Base-by-base conservation (phyloP, 1,284 basidiomycete species). In the Ceratobasidium sp. region DNA sequence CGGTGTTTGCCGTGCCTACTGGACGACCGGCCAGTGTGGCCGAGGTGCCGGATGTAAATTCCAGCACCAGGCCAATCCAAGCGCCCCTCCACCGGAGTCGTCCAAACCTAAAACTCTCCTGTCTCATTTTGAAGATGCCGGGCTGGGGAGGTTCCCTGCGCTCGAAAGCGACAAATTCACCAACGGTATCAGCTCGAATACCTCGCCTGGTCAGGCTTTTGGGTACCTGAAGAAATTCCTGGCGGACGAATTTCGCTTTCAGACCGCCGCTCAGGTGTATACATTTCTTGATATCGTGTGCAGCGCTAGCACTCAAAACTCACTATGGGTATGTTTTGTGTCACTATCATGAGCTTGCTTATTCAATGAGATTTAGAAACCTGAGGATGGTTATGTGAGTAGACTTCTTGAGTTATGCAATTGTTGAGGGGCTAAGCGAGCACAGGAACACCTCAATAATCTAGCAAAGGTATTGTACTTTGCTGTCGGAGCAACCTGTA, bases 311-410 rank as follows among this genome's bases (percentile, higher is more conserved):
- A 27, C 50, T 17, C 38, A 3, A 7, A 67, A 67, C 35, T 2
- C 52, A 7, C 22, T 22, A 4, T 67, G 64, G 64, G 64, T 67
- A 47, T 10, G 52, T 53, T 4, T n/a, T 22, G 31, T 22, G 17
- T 29, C 8, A 54, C 8, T 47, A 12, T 22, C 22, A 15, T 22
- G 1, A 42, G 1, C 20, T 10, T 20, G 12, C 22, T 27, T 40
- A 1, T 49, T 20, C 20, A 20, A 32, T 15, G 17, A 47, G 4
- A 13, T 29, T 20, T n/a, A 67, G 64, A 54, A 40, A 55, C 4
- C 52, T 12, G 22, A 25, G 2, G 52, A 67, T 55, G 64, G 35
- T 34, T 52, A 67, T 34, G 64, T 55, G 45, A 47, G 45, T 47
- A 47, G 10, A 7, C 45, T 47, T 12, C n/a, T 15, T 20, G 13